Evolutionary conservation across 1,284 basidiomycete species (phyloP).

Genomic region (Crucibulum parvulum): DNA sequence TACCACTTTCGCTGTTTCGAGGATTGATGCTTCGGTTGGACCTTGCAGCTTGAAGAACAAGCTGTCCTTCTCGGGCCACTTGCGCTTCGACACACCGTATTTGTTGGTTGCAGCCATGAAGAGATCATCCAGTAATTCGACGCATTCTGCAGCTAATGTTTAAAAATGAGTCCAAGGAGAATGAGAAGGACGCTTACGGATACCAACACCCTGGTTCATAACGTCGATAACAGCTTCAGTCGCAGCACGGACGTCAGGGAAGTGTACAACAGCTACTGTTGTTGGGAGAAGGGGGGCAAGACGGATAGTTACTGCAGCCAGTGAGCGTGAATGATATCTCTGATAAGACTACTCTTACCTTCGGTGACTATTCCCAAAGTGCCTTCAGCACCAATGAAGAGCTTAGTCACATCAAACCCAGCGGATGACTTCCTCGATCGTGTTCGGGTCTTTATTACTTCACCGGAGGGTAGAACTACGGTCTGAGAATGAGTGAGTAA

Average conservation of each 20-base stretch:
- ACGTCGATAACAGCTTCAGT: slow-evolving; percentile 81
- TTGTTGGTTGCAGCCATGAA: slow-evolving; percentile 78
- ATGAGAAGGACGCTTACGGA: slow-evolving; percentile 52
- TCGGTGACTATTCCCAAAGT: not conserved
- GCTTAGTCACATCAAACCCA: too few relatives aligned
- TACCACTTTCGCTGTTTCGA: slow-evolving; percentile 66
- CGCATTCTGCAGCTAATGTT: slow-evolving; percentile 57
- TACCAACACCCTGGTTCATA: slow-evolving; percentile 76
- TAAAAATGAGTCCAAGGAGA: not conserved
- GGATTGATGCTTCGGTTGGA: slow-evolving; percentile 61
- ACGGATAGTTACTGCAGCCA: not conserved
- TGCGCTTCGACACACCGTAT: slow-evolving; percentile 60
- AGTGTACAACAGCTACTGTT: slow-evolving; percentile 74
- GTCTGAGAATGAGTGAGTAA: slow-evolving; percentile 2
- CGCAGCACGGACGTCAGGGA: slow-evolving; percentile 68
- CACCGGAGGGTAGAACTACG: not conserved
- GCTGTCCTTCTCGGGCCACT: slow-evolving; percentile 75
- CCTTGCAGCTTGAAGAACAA: slow-evolving; percentile 93
- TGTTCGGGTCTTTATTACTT: not conserved
- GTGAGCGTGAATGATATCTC: not conserved
- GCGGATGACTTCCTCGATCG: too few relatives aligned
- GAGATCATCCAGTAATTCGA: slow-evolving; percentile 78
- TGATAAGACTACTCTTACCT: too few relatives aligned
- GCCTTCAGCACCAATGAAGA: not conserved
- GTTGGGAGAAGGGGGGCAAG: not conserved